These are phyloP conservation scores for Populus tremula DNA, from an alignment of 345 rosid species.

Conservation along the genomic window DNA sequence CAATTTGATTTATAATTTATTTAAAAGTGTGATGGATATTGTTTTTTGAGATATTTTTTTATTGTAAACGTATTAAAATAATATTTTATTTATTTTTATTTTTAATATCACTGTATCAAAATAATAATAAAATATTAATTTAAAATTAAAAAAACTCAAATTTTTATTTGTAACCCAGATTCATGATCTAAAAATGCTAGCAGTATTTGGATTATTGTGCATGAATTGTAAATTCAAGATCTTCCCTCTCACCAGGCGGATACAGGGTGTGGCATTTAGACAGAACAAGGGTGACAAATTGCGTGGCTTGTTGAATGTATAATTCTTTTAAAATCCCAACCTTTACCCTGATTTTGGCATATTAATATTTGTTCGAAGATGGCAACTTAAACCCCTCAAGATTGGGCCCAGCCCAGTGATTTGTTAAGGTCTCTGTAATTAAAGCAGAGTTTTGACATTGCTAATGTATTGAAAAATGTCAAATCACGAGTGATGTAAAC, in stretches of 20 bases:
- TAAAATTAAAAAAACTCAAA: no score
- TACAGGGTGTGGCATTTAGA: no score
- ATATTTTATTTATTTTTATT: no score
- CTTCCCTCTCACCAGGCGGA: neutral
- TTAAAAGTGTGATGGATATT: no score
- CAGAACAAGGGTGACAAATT: neutral
- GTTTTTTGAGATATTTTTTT: no score
- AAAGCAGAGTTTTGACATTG: neutral
- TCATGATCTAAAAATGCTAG: neutral
- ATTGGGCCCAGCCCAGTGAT: neutral
- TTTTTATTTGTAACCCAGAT: neutral
- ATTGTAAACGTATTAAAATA: no score
- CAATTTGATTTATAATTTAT: no score
- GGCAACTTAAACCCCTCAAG: neutral
- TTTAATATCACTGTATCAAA: no score
- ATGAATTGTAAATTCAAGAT: no score
- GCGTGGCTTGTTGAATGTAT: no score
- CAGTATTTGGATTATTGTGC: neutral
- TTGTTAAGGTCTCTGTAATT: neutral
- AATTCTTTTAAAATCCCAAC: neutral
- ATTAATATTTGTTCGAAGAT: neutral
- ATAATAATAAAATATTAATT: no score
- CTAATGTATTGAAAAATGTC: neutral
- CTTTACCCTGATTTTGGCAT: neutral
- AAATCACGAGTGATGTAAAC: neutral